A percentile compares a stretch with the other conserved stretches of the same genome.
Conservation (phyloP, 345 rosid genomes). For the Carallia pectinifolia region DNA sequence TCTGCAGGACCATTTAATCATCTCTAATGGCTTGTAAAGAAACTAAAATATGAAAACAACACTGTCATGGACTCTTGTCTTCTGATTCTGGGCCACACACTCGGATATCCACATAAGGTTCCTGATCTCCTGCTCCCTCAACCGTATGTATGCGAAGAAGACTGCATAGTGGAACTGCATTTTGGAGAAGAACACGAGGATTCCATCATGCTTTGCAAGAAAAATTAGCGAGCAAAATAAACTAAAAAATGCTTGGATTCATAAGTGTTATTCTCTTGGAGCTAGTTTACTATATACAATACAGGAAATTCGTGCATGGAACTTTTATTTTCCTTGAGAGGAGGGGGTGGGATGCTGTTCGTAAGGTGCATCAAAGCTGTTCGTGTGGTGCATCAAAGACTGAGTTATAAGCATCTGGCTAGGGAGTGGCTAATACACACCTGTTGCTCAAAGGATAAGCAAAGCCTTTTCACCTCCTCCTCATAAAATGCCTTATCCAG, state of each 20-base stretch:
- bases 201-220: not conserved
- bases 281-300: no score
- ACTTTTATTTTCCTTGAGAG: no score
- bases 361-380: not conserved
- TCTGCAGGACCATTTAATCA: not conserved
- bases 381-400: not conserved
- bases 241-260: no score
- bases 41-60: constrained; percentile 86
- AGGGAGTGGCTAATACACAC: constrained; percentile 32
- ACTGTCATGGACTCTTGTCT: constrained; percentile 96
- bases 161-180: constrained; percentile 92
- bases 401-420: not conserved
- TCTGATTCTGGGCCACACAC: constrained; percentile 99
- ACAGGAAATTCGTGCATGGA: no score
- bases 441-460: constrained; percentile 98
- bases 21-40: not conserved
- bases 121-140: constrained; percentile 98
- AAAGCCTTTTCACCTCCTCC: constrained; percentile 98
- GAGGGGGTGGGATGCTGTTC: no score
- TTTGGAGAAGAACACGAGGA: not conserved
- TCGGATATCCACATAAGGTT: constrained; percentile 99
- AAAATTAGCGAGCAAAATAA: no score
- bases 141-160: constrained; percentile 93
- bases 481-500: constrained; percentile 98
- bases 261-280: no score